phyloP scores from a whole-genome alignment of 2,329 filamentous ascomycete genomes.

The Venturia asperata region DNA sequence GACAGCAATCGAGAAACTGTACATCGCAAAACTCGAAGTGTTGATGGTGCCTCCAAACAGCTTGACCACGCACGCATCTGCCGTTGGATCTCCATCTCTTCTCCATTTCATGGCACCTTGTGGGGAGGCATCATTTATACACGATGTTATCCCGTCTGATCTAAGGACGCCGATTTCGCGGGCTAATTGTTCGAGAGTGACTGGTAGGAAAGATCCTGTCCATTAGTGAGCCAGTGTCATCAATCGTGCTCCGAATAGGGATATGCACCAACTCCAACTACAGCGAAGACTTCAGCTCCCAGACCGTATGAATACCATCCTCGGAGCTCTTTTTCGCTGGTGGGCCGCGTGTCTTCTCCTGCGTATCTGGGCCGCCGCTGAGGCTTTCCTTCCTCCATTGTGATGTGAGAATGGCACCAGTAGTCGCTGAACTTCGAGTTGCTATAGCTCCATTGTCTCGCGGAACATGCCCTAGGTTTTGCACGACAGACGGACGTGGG shows the following conservation, averaged over 20 bases:
- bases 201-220: constrained; percentile 77
- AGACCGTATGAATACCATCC: constrained; percentile 91
- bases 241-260: constrained; percentile 21
- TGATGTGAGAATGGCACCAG: neutral
- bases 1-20: constrained; percentile 86
- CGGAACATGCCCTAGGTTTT: neutral
- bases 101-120: constrained; percentile 23
- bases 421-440: neutral
- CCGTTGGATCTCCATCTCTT: constrained; percentile 28
- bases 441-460: neutral
- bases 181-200: constrained; percentile 82
- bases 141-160: constrained; percentile 65
- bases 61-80: constrained; percentile 68
- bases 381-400: constrained; percentile 8
- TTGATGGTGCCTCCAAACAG: constrained; percentile 76
- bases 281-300: constrained; percentile 86
- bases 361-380: constrained; percentile 44
- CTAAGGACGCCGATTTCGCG: constrained; percentile 80
- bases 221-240: constrained; percentile 33
- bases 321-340: constrained; percentile 68
- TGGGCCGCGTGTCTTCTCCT: constrained; percentile 72
- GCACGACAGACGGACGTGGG: neutral
- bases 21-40: constrained; percentile 91
- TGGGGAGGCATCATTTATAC: constrained; percentile 32
- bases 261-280: constrained; percentile 65